phyloP scores from a whole-genome alignment of 345 rosid species.

The Brassica rapa region DNA sequence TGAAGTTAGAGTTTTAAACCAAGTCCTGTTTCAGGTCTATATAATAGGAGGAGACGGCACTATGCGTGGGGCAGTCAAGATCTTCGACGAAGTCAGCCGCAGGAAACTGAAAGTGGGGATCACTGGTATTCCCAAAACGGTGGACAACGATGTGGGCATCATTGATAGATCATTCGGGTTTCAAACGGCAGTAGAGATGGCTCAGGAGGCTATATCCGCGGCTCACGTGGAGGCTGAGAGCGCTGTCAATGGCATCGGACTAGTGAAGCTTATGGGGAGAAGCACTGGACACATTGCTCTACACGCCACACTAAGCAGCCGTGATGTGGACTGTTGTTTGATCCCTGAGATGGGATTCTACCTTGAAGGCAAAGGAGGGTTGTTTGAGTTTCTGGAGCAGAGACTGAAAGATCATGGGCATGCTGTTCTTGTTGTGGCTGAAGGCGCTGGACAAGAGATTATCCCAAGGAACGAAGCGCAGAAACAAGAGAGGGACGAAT shows the following conservation, averaged over 20 bases:
- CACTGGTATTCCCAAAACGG: constrained; percentile 78
- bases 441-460: constrained; percentile 86
- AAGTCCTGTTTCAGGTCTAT: constrained; percentile 52
- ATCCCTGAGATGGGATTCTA: constrained; percentile 76
- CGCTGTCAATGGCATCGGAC: constrained; percentile 84
- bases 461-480: constrained; percentile 68
- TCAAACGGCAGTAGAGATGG: constrained; percentile 93
- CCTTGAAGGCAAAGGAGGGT: constrained; percentile 75
- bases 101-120: constrained; percentile 58
- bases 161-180: constrained; percentile 91
- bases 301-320: constrained; percentile 84
- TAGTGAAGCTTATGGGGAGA: constrained; percentile 92
- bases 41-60: constrained; percentile 89
- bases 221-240: constrained; percentile 94
- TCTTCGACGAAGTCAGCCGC: constrained; percentile 55
- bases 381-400: constrained; percentile 66
- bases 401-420: constrained; percentile 63
- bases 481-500: constrained; percentile 77
- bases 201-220: constrained; percentile 79
- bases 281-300: constrained; percentile 92
- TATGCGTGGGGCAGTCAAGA: constrained; percentile 77
- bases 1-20: too few relatives aligned
- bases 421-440: constrained; percentile 82
- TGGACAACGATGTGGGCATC: constrained; percentile 85
- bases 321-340: constrained; percentile 89